Base-by-base conservation (phyloP, 1,284 basidiomycete genomes). In the Ceratobasidium sp. region DNA sequence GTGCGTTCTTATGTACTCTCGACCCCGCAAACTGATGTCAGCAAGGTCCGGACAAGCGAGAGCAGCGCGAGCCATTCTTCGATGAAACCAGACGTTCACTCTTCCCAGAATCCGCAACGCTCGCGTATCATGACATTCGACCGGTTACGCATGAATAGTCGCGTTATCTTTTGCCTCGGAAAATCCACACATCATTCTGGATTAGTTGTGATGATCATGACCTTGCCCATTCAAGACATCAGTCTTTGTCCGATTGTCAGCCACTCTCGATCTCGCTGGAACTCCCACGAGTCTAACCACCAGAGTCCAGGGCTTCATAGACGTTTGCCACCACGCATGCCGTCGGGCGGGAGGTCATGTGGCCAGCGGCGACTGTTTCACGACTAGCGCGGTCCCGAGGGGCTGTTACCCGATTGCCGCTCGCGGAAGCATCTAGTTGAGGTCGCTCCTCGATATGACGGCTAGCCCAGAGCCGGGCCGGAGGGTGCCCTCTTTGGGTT, bases 31-130 rank as follows among this genome's bases (percentile, higher is more conserved):
- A 48, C 41, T 18, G 38, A 52, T 12, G 30, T 48, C 48, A 68
- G 20, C 33, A 68, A 68, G 66, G 50, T 68, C 66, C 66, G 66
- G 35, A 30, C 65, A 66, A 66, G 65, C 65, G 65, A 66, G 65
- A 66, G 44, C 5, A 41, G 10, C 38, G 10, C 5, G 38, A 41
- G 38, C 65, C 65, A 66, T 66, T 50, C 50, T 48, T 30, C 33
- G 33, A 12, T 50, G 46, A 66, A 50, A 48, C 65, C 8, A 18
- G 65, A 27, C 48, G 27, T 30, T 30, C 27, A 30, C 27, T 30
- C 27, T 66, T 30, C 44, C 44, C 44, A 66, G 44, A 33, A 66
- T 48, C 30, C 65, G 3, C 10, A 18, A 50, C 14, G 30, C 46
- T 66, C 57, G 57, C 57, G 30, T 60, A 60, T 60, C 57, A 35